Conservation (phyloP, 495 filamentous ascomycete genomes). For the Baudoinia panamericana region DNA sequence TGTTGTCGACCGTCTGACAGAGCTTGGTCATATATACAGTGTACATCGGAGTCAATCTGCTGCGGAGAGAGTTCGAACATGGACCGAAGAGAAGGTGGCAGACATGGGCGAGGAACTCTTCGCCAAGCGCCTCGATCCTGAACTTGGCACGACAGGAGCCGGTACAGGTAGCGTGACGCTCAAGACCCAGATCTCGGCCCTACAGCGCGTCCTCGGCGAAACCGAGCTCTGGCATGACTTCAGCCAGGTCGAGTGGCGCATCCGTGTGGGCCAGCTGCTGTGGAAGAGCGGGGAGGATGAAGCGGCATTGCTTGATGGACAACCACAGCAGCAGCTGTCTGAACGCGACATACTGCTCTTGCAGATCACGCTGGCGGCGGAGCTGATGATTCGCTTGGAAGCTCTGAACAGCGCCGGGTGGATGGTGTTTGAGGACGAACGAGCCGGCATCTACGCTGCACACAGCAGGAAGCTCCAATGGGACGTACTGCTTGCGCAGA, state of each 20-base stretch:
- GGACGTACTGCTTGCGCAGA: slow-evolving; percentile 62
- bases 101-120: slow-evolving; percentile 38
- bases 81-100: slow-evolving; percentile 31
- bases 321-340: slow-evolving; percentile 26
- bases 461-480: slow-evolving; percentile 59
- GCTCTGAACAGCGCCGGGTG: slow-evolving; percentile 23
- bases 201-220: slow-evolving; percentile 35
- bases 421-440: slow-evolving; percentile 36
- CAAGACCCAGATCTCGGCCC: slow-evolving; percentile 40
- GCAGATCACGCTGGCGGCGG: slow-evolving; percentile 64
- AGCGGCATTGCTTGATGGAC: slow-evolving; percentile 29
- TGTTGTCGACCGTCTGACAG: slow-evolving; percentile 34
- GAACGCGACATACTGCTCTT: slow-evolving; percentile 67
- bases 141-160: slow-evolving; percentile 26
- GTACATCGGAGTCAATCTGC: slow-evolving; percentile 25
- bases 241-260: slow-evolving; percentile 64
- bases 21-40: slow-evolving; percentile 32
- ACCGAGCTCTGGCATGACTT: slow-evolving; percentile 62
- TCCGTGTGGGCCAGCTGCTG: slow-evolving; percentile 65
- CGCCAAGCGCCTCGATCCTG: slow-evolving; percentile 31
- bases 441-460: slow-evolving; percentile 43
- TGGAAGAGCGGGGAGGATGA: slow-evolving; percentile 52
- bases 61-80: slow-evolving; percentile 32
- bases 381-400: slow-evolving; percentile 64
- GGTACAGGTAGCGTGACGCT: slow-evolving; percentile 29